Conservation (phyloP, 176 grass and related monocot species). For the Lolium rigidum region DNA sequence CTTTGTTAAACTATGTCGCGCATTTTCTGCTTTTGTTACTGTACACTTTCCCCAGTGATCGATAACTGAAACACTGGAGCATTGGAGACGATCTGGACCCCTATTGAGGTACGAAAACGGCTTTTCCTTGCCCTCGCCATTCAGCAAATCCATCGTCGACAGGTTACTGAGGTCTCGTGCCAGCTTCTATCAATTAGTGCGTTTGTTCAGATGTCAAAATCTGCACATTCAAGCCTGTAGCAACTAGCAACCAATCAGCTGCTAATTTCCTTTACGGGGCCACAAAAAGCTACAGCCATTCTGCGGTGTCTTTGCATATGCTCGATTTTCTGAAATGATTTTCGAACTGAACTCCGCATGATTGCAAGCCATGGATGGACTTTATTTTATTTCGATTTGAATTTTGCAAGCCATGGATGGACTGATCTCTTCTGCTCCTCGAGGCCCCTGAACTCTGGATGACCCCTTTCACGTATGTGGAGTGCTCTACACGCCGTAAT, state of each 20-base stretch:
- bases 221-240: slow-evolving; percentile 12
- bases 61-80: neutral
- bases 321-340: neutral
- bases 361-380: neutral
- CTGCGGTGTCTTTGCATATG: neutral
- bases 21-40: neutral
- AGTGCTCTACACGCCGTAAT: neutral
- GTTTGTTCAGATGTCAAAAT: slow-evolving; percentile 53
- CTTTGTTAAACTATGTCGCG: neutral
- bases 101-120: neutral
- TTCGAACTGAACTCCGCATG: neutral
- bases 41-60: neutral
- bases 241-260: slow-evolving; percentile 31
- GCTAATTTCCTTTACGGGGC: slow-evolving; percentile 12
- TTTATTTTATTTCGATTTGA: too few relatives aligned
- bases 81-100: neutral
- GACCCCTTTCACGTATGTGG: neutral
- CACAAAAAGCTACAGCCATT: slow-evolving; percentile 10
- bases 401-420: too few relatives aligned
- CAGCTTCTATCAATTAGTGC: slow-evolving; percentile 4
- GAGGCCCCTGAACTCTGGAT: neutral
- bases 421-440: neutral
- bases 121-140: neutral
- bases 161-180: neutral
- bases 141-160: neutral